Evolutionary conservation across 352 stramenopile genomes (phyloP).

Genomic region (Phytopythium oedochilum): DNA sequence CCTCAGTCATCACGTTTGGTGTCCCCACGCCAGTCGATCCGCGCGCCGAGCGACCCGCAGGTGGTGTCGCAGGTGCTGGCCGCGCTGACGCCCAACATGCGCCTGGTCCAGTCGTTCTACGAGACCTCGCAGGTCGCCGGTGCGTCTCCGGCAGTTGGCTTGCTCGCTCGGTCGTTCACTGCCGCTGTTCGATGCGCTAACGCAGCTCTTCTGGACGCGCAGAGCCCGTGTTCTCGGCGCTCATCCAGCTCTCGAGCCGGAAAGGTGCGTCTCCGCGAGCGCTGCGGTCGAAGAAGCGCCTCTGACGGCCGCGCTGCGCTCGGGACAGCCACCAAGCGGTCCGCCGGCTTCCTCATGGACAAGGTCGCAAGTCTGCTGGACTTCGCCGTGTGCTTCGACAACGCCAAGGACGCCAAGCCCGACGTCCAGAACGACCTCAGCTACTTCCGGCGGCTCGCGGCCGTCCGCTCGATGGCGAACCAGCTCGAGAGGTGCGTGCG

Average conservation of each 20-base stretch:
- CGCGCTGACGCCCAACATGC: constrained; percentile 36
- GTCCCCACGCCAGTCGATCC: constrained; percentile 40
- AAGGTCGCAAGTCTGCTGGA: constrained; percentile 52
- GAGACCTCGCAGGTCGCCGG: constrained; percentile 36
- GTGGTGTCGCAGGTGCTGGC: constrained; percentile 31
- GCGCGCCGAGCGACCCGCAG: constrained; percentile 23
- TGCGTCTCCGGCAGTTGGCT: constrained; percentile 6
- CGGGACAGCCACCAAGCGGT: constrained; percentile 29
- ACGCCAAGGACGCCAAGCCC: constrained; percentile 41
- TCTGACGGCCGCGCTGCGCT: not conserved
- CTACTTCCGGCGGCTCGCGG: constrained; percentile 44
- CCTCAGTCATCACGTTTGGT: not conserved
- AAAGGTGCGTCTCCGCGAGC: constrained; percentile 21
- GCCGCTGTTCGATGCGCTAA: not conserved
- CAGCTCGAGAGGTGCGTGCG: constrained; percentile 39
- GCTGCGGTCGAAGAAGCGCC: not conserved
- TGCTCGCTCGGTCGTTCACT: not conserved
- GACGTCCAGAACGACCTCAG: constrained; percentile 65
- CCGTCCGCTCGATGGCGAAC: constrained; percentile 30
- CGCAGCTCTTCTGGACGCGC: not conserved
- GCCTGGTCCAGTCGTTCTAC: constrained; percentile 29
- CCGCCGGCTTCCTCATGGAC: constrained; percentile 34
- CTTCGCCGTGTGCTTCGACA: constrained; percentile 52
- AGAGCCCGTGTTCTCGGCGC: constrained; percentile 40
- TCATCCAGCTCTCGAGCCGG: constrained; percentile 43